phyloP scores from a whole-genome alignment of 1,139 yeast species.

The Yamadazyma diddensiae region DNA sequence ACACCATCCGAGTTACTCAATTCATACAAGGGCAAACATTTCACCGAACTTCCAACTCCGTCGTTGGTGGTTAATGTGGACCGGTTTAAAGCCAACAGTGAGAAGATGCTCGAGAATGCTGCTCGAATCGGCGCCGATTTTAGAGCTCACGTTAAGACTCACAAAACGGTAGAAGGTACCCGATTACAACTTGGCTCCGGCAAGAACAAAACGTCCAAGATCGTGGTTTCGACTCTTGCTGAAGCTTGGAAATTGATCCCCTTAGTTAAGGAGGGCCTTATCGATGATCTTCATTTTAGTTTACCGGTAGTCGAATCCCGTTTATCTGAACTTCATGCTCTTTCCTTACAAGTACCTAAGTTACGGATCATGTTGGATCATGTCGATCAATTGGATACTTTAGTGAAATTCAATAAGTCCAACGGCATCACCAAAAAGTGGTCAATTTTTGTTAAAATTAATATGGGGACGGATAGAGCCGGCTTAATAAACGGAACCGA shows the following conservation, averaged over 20 bases:
- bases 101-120: slow-evolving; percentile 32
- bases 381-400: slow-evolving; percentile 49
- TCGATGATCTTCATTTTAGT: slow-evolving; percentile 64
- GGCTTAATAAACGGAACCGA: slow-evolving; percentile 44
- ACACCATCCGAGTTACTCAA: slow-evolving; percentile 18
- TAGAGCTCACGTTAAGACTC: slow-evolving; percentile 76
- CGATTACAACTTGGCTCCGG: slow-evolving; percentile 27
- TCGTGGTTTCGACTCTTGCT: slow-evolving; percentile 68
- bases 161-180: slow-evolving; percentile 48
- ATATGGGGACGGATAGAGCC: slow-evolving; percentile 64
- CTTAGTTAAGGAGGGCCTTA: slow-evolving; percentile 40
- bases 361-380: slow-evolving; percentile 64
- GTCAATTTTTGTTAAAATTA: slow-evolving; percentile 56
- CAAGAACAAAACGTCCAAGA: slow-evolving; percentile 33
- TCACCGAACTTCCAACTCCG: slow-evolving; percentile 37
- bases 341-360: slow-evolving; percentile 38
- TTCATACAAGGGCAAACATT: slow-evolving; percentile 23
- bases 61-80: slow-evolving; percentile 26
- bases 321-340: slow-evolving; percentile 46
- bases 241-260: slow-evolving; percentile 61
- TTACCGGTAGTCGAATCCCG: slow-evolving; percentile 62
- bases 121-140: slow-evolving; percentile 32
- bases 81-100: slow-evolving; percentile 24
- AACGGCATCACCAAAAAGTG: slow-evolving; percentile 33
- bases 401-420: slow-evolving; percentile 33